Base-by-base conservation (phyloP, 345 rosid genomes). In the Carallia pectinifolia region DNA sequence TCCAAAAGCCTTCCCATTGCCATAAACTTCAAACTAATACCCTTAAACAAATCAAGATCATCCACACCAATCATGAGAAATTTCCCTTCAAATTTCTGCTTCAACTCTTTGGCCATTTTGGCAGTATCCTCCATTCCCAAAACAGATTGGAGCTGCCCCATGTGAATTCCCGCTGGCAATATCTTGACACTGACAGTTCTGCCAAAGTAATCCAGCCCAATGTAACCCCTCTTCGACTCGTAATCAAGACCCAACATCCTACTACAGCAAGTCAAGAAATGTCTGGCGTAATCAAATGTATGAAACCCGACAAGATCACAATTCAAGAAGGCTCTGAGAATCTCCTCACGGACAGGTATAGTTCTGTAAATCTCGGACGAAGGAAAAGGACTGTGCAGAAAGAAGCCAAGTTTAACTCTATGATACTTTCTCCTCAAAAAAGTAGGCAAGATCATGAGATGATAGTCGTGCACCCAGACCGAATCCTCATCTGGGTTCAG, bases 381-480 rank as follows among this genome's bases (percentile, higher is more conserved):
- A 47, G 97, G 97, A 9, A 91, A 91, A 0, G 89, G 88, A 52
- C 87, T 84, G 33, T 89, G 97, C 4, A 92, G 70, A 68, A 92
- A 92, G 38, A 89, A 85, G 0, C 97, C 97, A 10, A 92, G 74
- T 73, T 87, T 87, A 58, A 88, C 82, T 44, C 88, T 68, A 7
- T 71, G 80, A 65, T 79, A 86, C 75, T 77, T 74, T 27, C 74
- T 89, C 64, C 96, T 85, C 67, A 92, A 37, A 58, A 89, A 84
- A 67, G 92, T 82, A 12, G 97, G 96, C n/a, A 92, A 66, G 15
- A 85, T 72, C 96, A 92, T 84, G 36, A 92, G 91, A 66, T 92
- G 97, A 48, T 92, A 92, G 69, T 92, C 97, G 13, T 91, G 96
- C 33, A 91, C 81, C 96, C 97, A 91, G 2, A 91, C 96, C 27